These are phyloP conservation scores for Aspergillus flavus DNA, from an alignment of 2,329 filamentous ascomycete genomes.

Conservation along the genomic window DNA sequence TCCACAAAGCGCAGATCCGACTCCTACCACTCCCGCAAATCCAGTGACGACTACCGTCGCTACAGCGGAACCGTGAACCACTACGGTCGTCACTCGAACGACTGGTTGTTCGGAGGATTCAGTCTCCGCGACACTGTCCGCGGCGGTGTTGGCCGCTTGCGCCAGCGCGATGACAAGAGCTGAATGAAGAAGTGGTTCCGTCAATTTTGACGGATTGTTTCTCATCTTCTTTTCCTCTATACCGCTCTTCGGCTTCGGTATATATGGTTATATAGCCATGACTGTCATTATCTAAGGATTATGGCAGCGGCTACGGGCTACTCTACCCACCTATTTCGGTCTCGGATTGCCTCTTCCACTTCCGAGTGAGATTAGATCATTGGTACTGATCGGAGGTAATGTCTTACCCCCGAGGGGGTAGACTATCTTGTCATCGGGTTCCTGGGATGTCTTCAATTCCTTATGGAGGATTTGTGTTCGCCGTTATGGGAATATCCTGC, in stretches of 20 bases:
- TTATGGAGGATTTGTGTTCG: background rate
- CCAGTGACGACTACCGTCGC: slow-evolving; percentile 39
- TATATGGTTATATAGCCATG: background rate
- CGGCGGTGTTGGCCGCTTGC: slow-evolving; percentile 43
- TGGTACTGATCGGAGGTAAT: background rate
- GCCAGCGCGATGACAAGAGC: slow-evolving; percentile 29
- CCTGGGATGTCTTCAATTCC: background rate
- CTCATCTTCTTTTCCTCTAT: background rate
- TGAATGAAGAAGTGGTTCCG: slow-evolving; percentile 18
- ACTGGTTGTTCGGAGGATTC: slow-evolving; percentile 55
- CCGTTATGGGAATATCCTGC: background rate
- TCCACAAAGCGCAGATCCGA: slow-evolving; percentile 18
- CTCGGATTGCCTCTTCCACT: background rate
- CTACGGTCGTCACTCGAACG: slow-evolving; percentile 53
- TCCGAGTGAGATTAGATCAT: background rate
- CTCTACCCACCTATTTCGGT: background rate
- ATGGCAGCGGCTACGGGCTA: background rate
- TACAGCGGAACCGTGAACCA: slow-evolving; percentile 47
- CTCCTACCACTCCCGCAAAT: slow-evolving; percentile 28
- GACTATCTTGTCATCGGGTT: background rate
- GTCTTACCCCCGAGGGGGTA: background rate
- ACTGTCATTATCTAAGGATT: background rate
- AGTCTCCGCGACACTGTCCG: slow-evolving; percentile 50
- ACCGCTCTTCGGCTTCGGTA: background rate
- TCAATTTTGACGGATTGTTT: background rate